These are phyloP conservation scores for Pichia nanzhaoensis DNA, from an alignment of 805 yeast genomes.

Conservation along the genomic window DNA sequence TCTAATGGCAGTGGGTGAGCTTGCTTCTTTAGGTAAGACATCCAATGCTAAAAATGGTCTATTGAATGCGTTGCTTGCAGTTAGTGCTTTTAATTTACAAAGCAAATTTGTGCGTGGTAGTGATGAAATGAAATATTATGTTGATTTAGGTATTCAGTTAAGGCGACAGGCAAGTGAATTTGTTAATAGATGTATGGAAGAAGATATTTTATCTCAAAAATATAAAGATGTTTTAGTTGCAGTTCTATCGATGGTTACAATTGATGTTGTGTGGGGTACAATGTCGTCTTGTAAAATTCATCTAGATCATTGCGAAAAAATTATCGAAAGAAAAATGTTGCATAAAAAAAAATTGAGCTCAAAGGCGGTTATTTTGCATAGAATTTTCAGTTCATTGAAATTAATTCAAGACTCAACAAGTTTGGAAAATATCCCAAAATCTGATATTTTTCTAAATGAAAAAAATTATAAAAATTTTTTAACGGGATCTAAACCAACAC, in stretches of 20 bases:
- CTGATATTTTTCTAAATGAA: slow-evolving; percentile 32
- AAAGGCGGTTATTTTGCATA: slow-evolving; percentile 70
- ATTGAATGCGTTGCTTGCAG: slow-evolving; percentile 72
- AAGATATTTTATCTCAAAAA: slow-evolving; percentile 49
- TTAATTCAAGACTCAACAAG: slow-evolving; percentile 74
- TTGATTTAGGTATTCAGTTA: slow-evolving; percentile 65
- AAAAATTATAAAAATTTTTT: slow-evolving; percentile 29
- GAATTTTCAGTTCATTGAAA: slow-evolving; percentile 70
- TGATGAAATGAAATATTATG: slow-evolving; percentile 59
- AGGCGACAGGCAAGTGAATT: slow-evolving; percentile 69
- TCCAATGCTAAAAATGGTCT: slow-evolving; percentile 72
- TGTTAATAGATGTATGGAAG: slow-evolving; percentile 51
- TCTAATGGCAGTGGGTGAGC: slow-evolving; percentile 72
- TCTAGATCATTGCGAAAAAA: slow-evolving; percentile 67
- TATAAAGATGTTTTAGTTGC: slow-evolving; percentile 83
- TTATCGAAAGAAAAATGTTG: slow-evolving; percentile 62
- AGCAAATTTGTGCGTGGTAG: slow-evolving; percentile 64
- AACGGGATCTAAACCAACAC: slow-evolving; percentile 25
- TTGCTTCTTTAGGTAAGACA: slow-evolving; percentile 65
- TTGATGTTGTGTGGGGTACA: slow-evolving; percentile 86
- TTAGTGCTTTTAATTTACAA: slow-evolving; percentile 73
- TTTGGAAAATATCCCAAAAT: slow-evolving; percentile 30
- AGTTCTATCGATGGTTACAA: slow-evolving; percentile 76
- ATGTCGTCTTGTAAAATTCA: slow-evolving; percentile 79
- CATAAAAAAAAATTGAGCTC: slow-evolving; percentile 60